Percentiles rank a stretch among this genome's conserved stretches.
phyloP scores from a whole-genome alignment of 2,329 filamentous ascomycete genomes.

The Sordariomycetes sp. region DNA sequence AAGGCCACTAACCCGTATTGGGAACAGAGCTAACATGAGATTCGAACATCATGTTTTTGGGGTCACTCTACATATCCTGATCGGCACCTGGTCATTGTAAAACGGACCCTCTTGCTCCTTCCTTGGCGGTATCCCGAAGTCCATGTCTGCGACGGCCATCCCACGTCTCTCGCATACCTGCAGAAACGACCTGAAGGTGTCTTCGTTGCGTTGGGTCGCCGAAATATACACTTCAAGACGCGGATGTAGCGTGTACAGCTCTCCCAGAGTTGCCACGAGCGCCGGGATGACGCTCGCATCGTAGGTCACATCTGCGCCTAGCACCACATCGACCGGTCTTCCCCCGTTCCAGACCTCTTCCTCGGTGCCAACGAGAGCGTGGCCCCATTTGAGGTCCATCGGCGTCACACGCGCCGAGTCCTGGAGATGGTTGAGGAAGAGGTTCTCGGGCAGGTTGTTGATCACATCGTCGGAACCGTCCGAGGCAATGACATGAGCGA shows the following conservation, averaged over 20 bases:
- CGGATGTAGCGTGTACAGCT: constrained; percentile 50
- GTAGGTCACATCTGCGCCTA: constrained; percentile 75
- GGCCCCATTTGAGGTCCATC: constrained; percentile 57
- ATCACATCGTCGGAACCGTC: constrained; percentile 70
- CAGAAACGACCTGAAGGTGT: constrained; percentile 59
- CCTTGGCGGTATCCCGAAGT: constrained; percentile 27
- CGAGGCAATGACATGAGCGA: constrained; percentile 54
- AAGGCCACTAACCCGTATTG: no score
- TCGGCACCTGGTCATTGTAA: constrained; percentile 49
- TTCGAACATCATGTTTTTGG: background rate
- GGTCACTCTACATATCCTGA: constrained; percentile 35
- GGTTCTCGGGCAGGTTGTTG: constrained; percentile 55
- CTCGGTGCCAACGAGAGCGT: constrained; percentile 47
- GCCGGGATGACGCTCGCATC: constrained; percentile 54
- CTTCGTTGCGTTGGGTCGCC: constrained; percentile 60
- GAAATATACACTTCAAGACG: constrained; percentile 54
- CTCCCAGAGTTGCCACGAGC: constrained; percentile 54
- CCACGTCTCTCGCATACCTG: constrained; percentile 42
- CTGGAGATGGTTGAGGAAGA: constrained; percentile 59
- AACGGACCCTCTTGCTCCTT: constrained; percentile 51
- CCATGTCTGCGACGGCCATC: constrained; percentile 31
- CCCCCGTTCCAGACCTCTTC: constrained; percentile 41
- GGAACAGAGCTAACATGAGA: no score
- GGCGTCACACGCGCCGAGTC: constrained; percentile 32
- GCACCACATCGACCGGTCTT: constrained; percentile 47